phyloP scores from a whole-genome alignment of 495 filamentous ascomycete species.

The Lophium mytilinum region DNA sequence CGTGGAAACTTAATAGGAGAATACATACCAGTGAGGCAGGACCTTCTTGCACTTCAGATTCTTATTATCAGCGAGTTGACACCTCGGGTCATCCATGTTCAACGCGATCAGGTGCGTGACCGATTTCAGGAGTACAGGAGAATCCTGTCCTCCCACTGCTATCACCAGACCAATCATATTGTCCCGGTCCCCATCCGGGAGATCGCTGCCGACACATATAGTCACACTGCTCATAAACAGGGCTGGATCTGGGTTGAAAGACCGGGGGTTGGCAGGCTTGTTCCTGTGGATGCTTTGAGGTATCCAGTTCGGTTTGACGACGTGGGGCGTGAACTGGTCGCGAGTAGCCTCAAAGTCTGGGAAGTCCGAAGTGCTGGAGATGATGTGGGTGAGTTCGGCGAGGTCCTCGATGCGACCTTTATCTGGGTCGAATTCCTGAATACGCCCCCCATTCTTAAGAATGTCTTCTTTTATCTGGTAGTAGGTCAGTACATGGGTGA shows the following conservation, averaged over 20 bases:
- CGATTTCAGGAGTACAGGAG: conserved; percentile 54
- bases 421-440: conserved; percentile 14
- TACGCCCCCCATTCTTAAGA: conserved; percentile 2
- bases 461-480: conserved; percentile 11
- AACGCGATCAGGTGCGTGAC: conserved; percentile 88
- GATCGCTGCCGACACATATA: conserved; percentile 55
- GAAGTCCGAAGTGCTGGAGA: conserved; percentile 81
- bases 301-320: conserved; percentile 80
- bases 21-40: conserved; percentile 81
- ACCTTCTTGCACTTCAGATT: conserved; percentile 69
- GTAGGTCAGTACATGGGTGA: not conserved
- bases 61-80: conserved; percentile 52
- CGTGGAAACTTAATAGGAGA: not conserved
- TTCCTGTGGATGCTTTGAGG: conserved; percentile 54
- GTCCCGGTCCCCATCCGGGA: conserved; percentile 85
- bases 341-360: conserved; percentile 64
- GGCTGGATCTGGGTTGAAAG: conserved; percentile 81
- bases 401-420: conserved; percentile 33
- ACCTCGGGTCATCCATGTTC: conserved; percentile 65
- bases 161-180: conserved; percentile 83
- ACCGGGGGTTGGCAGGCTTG: conserved; percentile 67
- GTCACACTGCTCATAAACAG: conserved; percentile 80
- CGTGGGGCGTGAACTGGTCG: conserved; percentile 60
- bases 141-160: conserved; percentile 80
- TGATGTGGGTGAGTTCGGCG: conserved; percentile 71